Conservation (phyloP, 2,329 filamentous ascomycete species). For the Annulohypoxylon truncatum region DNA sequence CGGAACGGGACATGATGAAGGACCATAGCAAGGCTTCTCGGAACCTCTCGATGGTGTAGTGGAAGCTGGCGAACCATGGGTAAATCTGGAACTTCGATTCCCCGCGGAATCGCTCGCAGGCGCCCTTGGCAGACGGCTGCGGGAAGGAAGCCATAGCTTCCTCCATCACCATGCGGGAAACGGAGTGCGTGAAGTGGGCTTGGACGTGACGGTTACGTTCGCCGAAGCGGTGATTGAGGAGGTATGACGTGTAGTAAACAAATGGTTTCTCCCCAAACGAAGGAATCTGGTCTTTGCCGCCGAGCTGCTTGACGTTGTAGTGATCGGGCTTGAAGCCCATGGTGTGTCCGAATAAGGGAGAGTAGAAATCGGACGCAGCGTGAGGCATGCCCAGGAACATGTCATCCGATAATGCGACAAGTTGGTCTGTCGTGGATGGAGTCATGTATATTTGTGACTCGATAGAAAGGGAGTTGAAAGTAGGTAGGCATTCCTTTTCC, state of each 20-base stretch:
- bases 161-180: slow-evolving; percentile 53
- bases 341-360: slow-evolving; percentile 56
- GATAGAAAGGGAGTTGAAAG: slow-evolving; percentile 58
- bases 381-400: slow-evolving; percentile 58
- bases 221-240: slow-evolving; percentile 59
- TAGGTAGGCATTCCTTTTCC: slow-evolving; percentile 55
- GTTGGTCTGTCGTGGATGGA: slow-evolving; percentile 54
- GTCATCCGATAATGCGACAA: slow-evolving; percentile 58
- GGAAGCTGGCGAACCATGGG: slow-evolving; percentile 57
- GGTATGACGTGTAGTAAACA: slow-evolving; percentile 58
- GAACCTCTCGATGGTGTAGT: slow-evolving; percentile 58
- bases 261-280: slow-evolving; percentile 59
- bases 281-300: slow-evolving; percentile 49
- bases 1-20: slow-evolving; percentile 55
- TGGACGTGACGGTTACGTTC: slow-evolving; percentile 57
- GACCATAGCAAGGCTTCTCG: slow-evolving; percentile 58
- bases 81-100: slow-evolving; percentile 57
- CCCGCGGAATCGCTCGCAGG: slow-evolving; percentile 56
- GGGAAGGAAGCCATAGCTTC: slow-evolving; percentile 58
- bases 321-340: slow-evolving; percentile 57
- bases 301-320: slow-evolving; percentile 52
- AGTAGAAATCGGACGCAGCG: slow-evolving; percentile 57
- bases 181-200: slow-evolving; percentile 56
- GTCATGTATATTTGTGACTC: slow-evolving; percentile 59
- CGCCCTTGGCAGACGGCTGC: slow-evolving; percentile 53